phyloP scores from a whole-genome alignment of 805 yeast species.

The Helenozyma rhizophorensis region DNA sequence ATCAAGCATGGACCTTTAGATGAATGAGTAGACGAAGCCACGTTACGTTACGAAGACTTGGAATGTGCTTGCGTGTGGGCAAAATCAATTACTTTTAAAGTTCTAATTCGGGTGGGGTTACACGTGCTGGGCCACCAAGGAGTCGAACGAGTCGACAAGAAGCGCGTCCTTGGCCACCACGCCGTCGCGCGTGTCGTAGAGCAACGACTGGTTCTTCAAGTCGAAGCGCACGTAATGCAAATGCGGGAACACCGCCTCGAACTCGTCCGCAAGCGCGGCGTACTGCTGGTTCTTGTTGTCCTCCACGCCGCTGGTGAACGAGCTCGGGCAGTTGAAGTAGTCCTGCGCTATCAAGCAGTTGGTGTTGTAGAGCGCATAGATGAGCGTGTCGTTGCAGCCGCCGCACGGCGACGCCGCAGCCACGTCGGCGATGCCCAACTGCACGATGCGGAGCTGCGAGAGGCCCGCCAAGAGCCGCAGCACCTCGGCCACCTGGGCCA shows the following conservation, averaged over 20 bases:
- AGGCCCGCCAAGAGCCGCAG: conserved; percentile 1
- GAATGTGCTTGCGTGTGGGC: too few relatives aligned
- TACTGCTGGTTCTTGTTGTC: conserved; percentile 8
- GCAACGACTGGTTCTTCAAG: conserved; percentile 7
- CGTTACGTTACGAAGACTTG: too few relatives aligned
- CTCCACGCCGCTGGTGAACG: conserved; percentile 5
- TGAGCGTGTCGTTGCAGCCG: conserved; percentile 6
- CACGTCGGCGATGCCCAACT: conserved; percentile 12
- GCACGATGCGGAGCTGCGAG: conserved; percentile 3
- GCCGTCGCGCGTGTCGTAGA: conserved; percentile 2
- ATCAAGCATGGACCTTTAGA: too few relatives aligned
- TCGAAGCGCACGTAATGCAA: conserved; percentile 11
- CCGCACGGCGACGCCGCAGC: background rate
- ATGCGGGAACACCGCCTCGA: background rate
- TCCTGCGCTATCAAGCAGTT: conserved; percentile 12
- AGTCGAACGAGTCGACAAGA: conserved; percentile 6
- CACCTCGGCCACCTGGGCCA: conserved; percentile 6
- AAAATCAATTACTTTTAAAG: too few relatives aligned
- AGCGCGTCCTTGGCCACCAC: conserved; percentile 3
- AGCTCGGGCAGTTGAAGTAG: conserved; percentile 11
- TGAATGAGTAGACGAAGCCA: too few relatives aligned
- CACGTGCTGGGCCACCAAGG: too few relatives aligned
- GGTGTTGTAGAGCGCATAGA: conserved; percentile 6
- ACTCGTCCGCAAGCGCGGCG: conserved; percentile 2
- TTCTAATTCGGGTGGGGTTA: too few relatives aligned